phyloP scores from a whole-genome alignment of 2,329 filamentous ascomycete species.

The Aureobasidium sp. region DNA sequence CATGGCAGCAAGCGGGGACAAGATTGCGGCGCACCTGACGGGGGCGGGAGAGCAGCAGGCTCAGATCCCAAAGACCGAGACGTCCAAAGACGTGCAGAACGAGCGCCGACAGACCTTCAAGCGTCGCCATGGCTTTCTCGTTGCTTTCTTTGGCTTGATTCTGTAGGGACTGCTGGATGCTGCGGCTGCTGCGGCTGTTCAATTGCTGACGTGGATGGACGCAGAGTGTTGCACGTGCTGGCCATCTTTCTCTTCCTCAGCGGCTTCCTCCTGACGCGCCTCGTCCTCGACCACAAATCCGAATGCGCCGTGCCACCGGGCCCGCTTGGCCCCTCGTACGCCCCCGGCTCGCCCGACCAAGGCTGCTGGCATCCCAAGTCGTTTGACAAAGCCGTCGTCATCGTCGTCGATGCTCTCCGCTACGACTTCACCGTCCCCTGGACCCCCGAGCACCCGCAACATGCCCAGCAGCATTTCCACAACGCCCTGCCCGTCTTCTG shows the following conservation, averaged over 20 bases:
- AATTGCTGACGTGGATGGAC: not conserved
- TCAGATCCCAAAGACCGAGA: slow-evolving; percentile 13
- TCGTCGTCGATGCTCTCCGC: slow-evolving; percentile 86
- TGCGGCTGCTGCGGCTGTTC: not conserved
- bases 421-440: slow-evolving; percentile 95
- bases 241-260: slow-evolving; percentile 90
- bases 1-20: slow-evolving; percentile 13
- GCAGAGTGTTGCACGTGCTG: slow-evolving; percentile 62
- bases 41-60: slow-evolving; percentile 8
- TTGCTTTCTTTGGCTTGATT: slow-evolving; percentile 64
- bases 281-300: slow-evolving; percentile 70
- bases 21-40: slow-evolving; percentile 4
- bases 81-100: slow-evolving; percentile 30
- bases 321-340: slow-evolving; percentile 27
- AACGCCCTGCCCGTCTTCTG: slow-evolving; percentile 82
- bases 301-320: slow-evolving; percentile 71
- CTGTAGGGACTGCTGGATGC: slow-evolving; percentile 40
- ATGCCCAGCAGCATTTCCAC: slow-evolving; percentile 62
- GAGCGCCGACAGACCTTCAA: slow-evolving; percentile 45
- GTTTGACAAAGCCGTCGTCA: slow-evolving; percentile 83
- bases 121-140: slow-evolving; percentile 44
- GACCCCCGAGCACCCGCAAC: slow-evolving; percentile 36
- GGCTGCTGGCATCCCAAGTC: slow-evolving; percentile 96
- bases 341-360: slow-evolving; percentile 39
- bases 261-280: slow-evolving; percentile 85